Evolutionary conservation across 2,329 filamentous ascomycete species (phyloP).

Genomic region (Apiospora hydei): DNA sequence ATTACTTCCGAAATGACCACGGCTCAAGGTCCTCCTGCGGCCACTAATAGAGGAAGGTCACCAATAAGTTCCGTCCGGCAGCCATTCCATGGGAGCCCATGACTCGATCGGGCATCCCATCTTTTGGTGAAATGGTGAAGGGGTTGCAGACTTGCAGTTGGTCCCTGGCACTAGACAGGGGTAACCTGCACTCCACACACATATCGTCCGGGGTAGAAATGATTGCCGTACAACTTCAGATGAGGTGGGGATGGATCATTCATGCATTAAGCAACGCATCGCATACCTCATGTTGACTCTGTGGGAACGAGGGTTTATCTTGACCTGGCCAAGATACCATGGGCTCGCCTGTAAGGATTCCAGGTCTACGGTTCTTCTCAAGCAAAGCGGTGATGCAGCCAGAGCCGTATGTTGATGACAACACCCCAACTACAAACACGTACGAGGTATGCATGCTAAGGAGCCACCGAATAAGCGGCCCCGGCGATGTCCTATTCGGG

Average conservation of each 20-base stretch:
- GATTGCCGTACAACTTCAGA: background rate
- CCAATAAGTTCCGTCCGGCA: background rate
- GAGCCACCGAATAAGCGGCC: slow-evolving; percentile 1
- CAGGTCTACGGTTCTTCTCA: background rate
- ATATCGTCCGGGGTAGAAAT: background rate
- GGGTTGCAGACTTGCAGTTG: background rate
- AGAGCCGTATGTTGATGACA: background rate
- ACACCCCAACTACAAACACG: background rate
- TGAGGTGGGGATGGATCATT: slow-evolving; percentile 2
- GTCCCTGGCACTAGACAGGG: slow-evolving; percentile 7
- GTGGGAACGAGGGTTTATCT: background rate
- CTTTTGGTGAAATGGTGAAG: background rate
- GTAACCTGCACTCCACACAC: slow-evolving; percentile 5
- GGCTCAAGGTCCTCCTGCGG: background rate
- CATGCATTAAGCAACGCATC: slow-evolving; percentile 1
- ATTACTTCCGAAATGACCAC: background rate
- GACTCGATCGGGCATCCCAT: slow-evolving; percentile 5
- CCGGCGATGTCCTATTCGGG: slow-evolving; percentile 9
- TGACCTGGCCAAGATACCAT: background rate
- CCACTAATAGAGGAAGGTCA: slow-evolving; percentile 7
- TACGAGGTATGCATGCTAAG: slow-evolving; percentile 2
- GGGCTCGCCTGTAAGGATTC: background rate
- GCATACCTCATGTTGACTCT: background rate
- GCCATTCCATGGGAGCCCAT: background rate
- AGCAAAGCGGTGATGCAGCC: background rate